Base-by-base conservation (phyloP, 2,329 filamentous ascomycete species). In the Phaeosphaeriaceae sp. region DNA sequence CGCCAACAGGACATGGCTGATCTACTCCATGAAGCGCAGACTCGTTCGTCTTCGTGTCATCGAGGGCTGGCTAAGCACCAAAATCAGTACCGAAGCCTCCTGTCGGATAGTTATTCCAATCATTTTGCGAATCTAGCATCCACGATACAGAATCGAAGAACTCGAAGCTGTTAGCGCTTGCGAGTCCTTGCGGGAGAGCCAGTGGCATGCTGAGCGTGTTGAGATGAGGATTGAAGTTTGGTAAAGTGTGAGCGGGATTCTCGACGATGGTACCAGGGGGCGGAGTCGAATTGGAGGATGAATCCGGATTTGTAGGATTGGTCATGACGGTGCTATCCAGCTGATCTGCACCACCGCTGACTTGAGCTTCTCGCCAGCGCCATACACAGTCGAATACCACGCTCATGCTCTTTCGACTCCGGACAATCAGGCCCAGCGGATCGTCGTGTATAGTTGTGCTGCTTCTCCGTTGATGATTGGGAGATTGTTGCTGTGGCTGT, bases 71-170 rank as follows among this genome's bases (percentile, higher is more conserved):
- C 56, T 65, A 75, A 48, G 72, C 64, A 22, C 68, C 69, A 57
- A 76, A 76, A 22, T 76, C 73, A 31, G 72, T 66, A 7, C 70
- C 67, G 48, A 74, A 75, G 1, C 63, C 63, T 1, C 65, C 65
- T 11, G 66, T 60, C 2, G 70, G 66, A 50, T 72, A 76, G 31
- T 71, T 62, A 25, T 66, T 69, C 73, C 73, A 76, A 33, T 75
- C 73, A 7, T 66, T 69, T 57, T 77, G 75, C 89, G 93, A 91
- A 75, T 97, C 93, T 59, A 97, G 82, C 83, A 96, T 92, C 93
- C 93, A 97, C 76, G 94, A 92, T 69, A 97, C 84, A 1, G 93
- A 92, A 78, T 97, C 93, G 72, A 96, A 97, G 61, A 96, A 92
- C 75, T 96, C 79, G 33, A 79, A 81, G 47, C 77, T 78, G 49